Evolutionary conservation across 768 basidiomycete genomes (phyloP).

Genomic region (Boletus rubropictus): DNA sequence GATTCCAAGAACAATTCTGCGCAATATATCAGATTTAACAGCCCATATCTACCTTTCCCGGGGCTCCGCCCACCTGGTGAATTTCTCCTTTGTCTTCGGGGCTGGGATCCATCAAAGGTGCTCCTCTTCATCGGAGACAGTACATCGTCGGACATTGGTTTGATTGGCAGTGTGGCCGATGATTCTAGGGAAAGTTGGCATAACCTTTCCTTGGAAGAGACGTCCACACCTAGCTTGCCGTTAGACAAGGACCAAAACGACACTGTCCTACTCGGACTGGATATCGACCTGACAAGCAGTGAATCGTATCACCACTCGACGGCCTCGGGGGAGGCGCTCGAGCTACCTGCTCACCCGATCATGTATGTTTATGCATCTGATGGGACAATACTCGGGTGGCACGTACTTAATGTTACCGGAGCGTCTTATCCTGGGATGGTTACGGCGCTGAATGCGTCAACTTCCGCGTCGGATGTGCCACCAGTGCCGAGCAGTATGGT

Average conservation of each 20-base stretch:
- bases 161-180: constrained; percentile 33
- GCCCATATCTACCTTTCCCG: constrained; percentile 40
- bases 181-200: constrained; percentile 36
- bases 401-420: constrained; percentile 52
- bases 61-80: constrained; percentile 43
- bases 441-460: constrained; percentile 13
- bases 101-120: constrained; percentile 41
- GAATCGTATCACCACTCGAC: constrained; percentile 35
- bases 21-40: constrained; percentile 35
- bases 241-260: constrained; percentile 66
- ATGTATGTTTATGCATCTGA: constrained; percentile 75
- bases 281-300: constrained; percentile 56
- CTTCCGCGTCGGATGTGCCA: not conserved
- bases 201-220: constrained; percentile 44
- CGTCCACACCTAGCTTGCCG: constrained; percentile 53
- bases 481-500: constrained; percentile 18
- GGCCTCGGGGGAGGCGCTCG: constrained; percentile 38
- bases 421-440: constrained; percentile 54
- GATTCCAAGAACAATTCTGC: constrained; percentile 38
- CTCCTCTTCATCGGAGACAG: constrained; percentile 46
- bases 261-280: constrained; percentile 60
- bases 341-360: constrained; percentile 50
- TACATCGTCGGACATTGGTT: constrained; percentile 46
- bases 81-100: constrained; percentile 34
- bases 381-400: constrained; percentile 72